Evolutionary conservation across 495 filamentous ascomycete species (phyloP).

Genomic region (Mycothermus thermophilus): DNA sequence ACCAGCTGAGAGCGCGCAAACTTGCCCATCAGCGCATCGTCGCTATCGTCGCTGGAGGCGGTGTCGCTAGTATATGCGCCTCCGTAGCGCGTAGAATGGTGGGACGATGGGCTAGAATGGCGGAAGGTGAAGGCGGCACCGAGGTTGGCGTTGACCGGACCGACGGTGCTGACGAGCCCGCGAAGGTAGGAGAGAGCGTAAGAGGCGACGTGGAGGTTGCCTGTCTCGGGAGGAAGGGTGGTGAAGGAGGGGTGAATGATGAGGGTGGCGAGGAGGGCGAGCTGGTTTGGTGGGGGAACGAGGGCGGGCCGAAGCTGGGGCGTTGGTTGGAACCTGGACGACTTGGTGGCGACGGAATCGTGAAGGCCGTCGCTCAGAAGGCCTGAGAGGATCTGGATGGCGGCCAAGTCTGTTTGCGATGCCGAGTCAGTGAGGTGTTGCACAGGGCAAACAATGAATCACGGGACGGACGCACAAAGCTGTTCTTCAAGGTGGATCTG

Average conservation of each 20-base stretch:
- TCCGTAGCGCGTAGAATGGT: slow-evolving; percentile 1
- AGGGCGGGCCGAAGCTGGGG: slow-evolving; percentile 17
- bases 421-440: background rate
- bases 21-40: slow-evolving; percentile 33
- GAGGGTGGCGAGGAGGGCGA: slow-evolving; percentile 54
- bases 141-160: slow-evolving; percentile 31
- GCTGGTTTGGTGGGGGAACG: slow-evolving; percentile 40
- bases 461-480: slow-evolving; percentile 39
- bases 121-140: slow-evolving; percentile 23
- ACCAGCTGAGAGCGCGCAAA: slow-evolving; percentile 52
- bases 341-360: slow-evolving; percentile 4
- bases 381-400: slow-evolving; percentile 51
- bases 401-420: slow-evolving; percentile 48
- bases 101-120: background rate
- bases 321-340: background rate
- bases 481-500: slow-evolving; percentile 65
- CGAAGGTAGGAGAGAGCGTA: slow-evolving; percentile 29
- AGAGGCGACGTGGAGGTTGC: slow-evolving; percentile 23
- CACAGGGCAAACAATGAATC: background rate
- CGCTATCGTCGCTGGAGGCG: slow-evolving; percentile 13
- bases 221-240: slow-evolving; percentile 21
- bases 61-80: slow-evolving; percentile 5
- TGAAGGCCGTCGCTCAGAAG: slow-evolving; percentile 45
- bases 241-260: slow-evolving; percentile 60
- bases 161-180: slow-evolving; percentile 24